Conservation (phyloP, 306 rosid genomes). For the Crotalaria pallida region DNA sequence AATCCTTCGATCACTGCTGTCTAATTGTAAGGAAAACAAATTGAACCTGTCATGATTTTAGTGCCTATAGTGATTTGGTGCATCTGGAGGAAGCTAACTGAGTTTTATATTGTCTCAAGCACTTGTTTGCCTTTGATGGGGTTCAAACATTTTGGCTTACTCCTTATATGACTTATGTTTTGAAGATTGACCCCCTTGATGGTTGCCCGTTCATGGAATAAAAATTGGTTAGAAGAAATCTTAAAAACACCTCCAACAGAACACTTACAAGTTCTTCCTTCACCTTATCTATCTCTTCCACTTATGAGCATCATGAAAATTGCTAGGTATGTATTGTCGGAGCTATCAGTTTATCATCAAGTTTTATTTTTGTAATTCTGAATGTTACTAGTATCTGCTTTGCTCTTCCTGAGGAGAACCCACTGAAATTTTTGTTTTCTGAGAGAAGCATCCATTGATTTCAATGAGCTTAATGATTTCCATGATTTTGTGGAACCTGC, state of each 20-base stretch:
- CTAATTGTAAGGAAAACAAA: background rate
- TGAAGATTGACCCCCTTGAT: conserved; percentile 82
- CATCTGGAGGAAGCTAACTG: background rate
- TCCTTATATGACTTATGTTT: conserved; percentile 22
- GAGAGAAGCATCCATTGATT: background rate
- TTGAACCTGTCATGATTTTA: background rate
- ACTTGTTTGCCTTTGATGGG: background rate
- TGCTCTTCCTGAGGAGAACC: background rate
- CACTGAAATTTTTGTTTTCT: background rate
- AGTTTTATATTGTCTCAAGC: background rate
- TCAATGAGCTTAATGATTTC: background rate
- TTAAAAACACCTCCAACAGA: conserved; percentile 50
- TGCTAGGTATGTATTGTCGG: conserved; percentile 56
- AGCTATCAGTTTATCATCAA: background rate
- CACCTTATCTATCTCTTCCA: conserved; percentile 80
- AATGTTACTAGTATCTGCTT: background rate
- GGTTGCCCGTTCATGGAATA: conserved; percentile 94
- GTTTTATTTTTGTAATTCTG: background rate
- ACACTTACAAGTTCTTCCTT: conserved; percentile 47
- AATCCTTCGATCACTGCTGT: background rate
- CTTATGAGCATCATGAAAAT: conserved; percentile 85
- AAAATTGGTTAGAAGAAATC: conserved; percentile 73
- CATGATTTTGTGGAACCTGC: conserved; percentile 4
- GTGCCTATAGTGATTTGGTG: conserved; percentile 5
- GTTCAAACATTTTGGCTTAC: conserved; percentile 6